Evolutionary conservation across 1,284 basidiomycete species (phyloP).

Genomic region (Heterobasidion occidentale): DNA sequence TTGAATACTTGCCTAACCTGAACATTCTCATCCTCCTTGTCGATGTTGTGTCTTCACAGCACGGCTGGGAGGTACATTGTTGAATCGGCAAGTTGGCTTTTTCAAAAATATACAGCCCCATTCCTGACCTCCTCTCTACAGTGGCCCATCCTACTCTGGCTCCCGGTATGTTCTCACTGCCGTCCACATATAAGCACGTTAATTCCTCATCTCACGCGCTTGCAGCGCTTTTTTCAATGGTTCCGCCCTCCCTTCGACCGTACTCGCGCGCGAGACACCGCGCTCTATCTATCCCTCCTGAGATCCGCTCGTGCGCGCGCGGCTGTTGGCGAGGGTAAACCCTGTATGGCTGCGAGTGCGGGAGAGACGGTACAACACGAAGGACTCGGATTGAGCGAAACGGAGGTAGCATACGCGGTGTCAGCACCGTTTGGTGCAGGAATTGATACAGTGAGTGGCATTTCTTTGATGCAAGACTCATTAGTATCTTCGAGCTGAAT

Average conservation of each 20-base stretch:
- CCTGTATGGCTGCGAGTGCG: constrained; percentile 6
- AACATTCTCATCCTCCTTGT: too few species aligned
- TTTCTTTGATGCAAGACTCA: background rate
- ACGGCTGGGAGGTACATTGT: background rate
- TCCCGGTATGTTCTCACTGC: constrained; percentile 5
- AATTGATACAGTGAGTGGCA: constrained; percentile 12
- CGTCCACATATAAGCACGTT: background rate
- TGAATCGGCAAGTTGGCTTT: background rate
- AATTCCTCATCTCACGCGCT: background rate
- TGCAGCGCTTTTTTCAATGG: constrained; percentile 13
- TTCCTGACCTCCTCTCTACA: background rate
- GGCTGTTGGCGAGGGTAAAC: constrained; percentile 8
- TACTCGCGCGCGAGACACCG: constrained; percentile 1
- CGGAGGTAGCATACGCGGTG: constrained; percentile 14
- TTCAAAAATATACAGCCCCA: background rate
- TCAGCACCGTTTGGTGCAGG: constrained; percentile 13
- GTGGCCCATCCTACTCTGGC: constrained; percentile 8
- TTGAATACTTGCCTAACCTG: too few species aligned
- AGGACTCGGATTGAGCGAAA: constrained; percentile 5
- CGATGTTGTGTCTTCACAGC: too few species aligned
- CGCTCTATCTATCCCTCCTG: constrained; percentile 8
- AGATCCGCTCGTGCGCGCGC: constrained; percentile 6
- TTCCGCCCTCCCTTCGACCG: constrained; percentile 10
- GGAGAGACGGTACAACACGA: background rate
- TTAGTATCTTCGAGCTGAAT: background rate